phyloP scores from a whole-genome alignment of 768 basidiomycete genomes.

The Pleurotus pulmonarius region DNA sequence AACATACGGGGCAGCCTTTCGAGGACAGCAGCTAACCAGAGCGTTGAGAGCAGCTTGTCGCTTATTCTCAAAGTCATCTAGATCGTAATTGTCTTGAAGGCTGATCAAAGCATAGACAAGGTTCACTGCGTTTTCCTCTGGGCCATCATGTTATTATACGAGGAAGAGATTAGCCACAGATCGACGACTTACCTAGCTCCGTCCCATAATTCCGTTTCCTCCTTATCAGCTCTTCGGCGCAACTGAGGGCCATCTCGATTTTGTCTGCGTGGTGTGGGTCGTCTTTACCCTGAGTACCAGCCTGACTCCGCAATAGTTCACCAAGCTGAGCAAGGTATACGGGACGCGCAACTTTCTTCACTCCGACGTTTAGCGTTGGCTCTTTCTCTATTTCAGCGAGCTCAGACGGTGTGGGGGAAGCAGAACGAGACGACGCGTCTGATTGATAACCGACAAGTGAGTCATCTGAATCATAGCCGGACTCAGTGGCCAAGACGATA shows the following conservation, averaged over 20 bases:
- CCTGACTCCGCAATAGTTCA: slow-evolving; percentile 64
- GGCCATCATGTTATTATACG: background rate
- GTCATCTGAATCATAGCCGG: slow-evolving; percentile 73
- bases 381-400: slow-evolving; percentile 83
- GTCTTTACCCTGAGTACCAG: slow-evolving; percentile 45
- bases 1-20: slow-evolving; percentile 75
- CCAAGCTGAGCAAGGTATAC: slow-evolving; percentile 89
- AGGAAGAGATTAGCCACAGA: background rate
- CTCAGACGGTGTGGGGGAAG: slow-evolving; percentile 79
- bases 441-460: slow-evolving; percentile 83
- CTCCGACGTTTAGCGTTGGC: slow-evolving; percentile 70
- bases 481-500: slow-evolving; percentile 18
- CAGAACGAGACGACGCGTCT: slow-evolving; percentile 58
- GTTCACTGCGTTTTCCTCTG: slow-evolving; percentile 90
- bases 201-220: slow-evolving; percentile 82
- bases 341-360: slow-evolving; percentile 71
- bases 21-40: slow-evolving; percentile 76
- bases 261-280: slow-evolving; percentile 68
- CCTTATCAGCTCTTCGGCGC: slow-evolving; percentile 80
- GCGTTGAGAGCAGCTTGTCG: slow-evolving; percentile 77
- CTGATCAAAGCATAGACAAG: slow-evolving; percentile 69
- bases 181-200: slow-evolving; percentile 68
- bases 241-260: slow-evolving; percentile 75
- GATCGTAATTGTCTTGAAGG: slow-evolving; percentile 82
- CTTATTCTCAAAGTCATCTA: slow-evolving; percentile 71